phyloP scores from a whole-genome alignment of 768 basidiomycete species.

The Boletus rufocinnamomeus region DNA sequence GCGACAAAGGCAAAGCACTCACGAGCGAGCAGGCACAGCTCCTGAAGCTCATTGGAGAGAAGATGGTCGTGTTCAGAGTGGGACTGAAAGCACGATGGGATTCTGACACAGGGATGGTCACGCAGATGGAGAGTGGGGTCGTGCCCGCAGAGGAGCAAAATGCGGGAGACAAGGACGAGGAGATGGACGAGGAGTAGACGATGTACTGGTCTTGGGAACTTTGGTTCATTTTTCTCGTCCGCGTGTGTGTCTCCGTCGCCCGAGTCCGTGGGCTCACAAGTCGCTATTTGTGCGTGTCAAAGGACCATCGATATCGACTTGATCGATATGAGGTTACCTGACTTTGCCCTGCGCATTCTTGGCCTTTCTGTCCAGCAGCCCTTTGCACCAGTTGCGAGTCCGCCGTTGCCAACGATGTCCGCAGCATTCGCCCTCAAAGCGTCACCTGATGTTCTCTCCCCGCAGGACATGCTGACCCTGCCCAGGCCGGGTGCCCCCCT shows the following conservation, averaged over 20 bases:
- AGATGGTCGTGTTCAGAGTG: constrained; percentile 83
- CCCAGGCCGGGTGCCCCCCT: constrained; percentile 65
- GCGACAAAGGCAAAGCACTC: constrained; percentile 77
- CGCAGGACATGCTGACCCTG: constrained; percentile 68
- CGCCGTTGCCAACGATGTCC: constrained; percentile 29
- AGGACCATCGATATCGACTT: constrained; percentile 7
- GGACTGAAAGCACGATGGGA: constrained; percentile 75
- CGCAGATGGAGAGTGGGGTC: constrained; percentile 52
- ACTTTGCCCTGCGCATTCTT: constrained; percentile 45
- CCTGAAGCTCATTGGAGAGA: constrained; percentile 87
- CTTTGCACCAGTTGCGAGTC: constrained; percentile 24
- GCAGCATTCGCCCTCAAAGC: constrained; percentile 60
- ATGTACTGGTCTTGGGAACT: not conserved
- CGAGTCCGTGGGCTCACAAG: not conserved
- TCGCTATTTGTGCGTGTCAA: constrained; percentile 1
- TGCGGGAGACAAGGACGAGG: constrained; percentile 42
- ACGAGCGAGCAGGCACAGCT: constrained; percentile 89
- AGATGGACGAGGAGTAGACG: constrained; percentile 53
- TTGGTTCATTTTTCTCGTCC: not conserved
- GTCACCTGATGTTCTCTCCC: constrained; percentile 62
- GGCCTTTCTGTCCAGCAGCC: constrained; percentile 59
- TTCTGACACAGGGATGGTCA: constrained; percentile 62
- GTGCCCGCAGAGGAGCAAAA: constrained; percentile 37
- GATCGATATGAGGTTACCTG: constrained; percentile 46
- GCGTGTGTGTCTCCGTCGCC: not conserved